A percentile compares a stretch with the other conserved stretches of the same genome.
These are phyloP conservation scores for Physaria fendleri DNA, from an alignment of 345 rosid genomes.

Conservation along the genomic window DNA sequence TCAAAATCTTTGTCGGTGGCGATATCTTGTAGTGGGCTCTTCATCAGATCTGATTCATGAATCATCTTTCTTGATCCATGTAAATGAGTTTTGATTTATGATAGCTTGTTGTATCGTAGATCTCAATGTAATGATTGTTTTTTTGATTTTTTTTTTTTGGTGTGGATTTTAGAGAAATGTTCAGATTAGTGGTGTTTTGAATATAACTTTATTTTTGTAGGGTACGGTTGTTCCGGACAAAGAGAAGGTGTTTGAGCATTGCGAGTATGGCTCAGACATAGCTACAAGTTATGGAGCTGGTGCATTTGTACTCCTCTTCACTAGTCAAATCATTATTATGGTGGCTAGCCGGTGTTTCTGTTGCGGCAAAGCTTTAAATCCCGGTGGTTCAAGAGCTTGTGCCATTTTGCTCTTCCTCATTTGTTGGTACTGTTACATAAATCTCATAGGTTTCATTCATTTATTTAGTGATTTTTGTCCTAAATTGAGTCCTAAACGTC, in stretches of 20 bases:
- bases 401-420: constrained; percentile 72
- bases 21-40: not conserved
- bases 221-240: constrained; percentile 41
- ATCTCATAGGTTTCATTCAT: not conserved
- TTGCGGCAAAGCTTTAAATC: constrained; percentile 77
- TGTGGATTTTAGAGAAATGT: not conserved
- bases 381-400: constrained; percentile 86
- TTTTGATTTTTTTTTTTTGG: no score
- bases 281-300: constrained; percentile 89
- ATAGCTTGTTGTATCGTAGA: not conserved
- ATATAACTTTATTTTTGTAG: constrained; percentile 31
- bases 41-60: constrained; percentile 22
- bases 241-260: constrained; percentile 47
- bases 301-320: constrained; percentile 71
- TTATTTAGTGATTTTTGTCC: no score
- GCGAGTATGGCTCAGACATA: constrained; percentile 81
- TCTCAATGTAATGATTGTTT: not conserved
- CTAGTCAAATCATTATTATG: constrained; percentile 70
- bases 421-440: constrained; percentile 54
- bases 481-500: no score
- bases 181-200: not conserved
- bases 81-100: not conserved
- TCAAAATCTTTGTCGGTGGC: constrained; percentile 21
- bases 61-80: not conserved
- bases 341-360: constrained; percentile 80